Base-by-base conservation (phyloP, 1,139 yeast genomes). In the Pichia sp. region DNA sequence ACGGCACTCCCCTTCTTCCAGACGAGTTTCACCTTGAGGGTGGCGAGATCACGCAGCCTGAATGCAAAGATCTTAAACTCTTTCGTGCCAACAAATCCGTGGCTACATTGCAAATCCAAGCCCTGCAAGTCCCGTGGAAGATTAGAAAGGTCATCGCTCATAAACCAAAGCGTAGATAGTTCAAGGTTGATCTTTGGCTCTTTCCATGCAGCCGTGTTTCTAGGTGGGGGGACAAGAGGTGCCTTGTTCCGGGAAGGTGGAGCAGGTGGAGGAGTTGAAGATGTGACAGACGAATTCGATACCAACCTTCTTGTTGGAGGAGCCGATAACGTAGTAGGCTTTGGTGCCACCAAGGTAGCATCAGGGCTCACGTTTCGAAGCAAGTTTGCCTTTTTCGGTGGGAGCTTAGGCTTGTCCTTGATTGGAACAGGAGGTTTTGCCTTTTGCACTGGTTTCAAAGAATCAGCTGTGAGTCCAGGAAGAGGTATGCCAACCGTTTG, bases 31-130 rank as follows among this genome's bases (percentile, higher is more conserved):
- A 83, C 73, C 52, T 73, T 70, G 8, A 76, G 64, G 5, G 79
- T 75, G 0, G 84, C 70, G 58, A 85, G 71, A 62, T 85, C 89
- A n/a, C 68, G 68, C 52, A 80, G 68, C 40, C 85, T 70, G 45
- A 79, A 69, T 3, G 65, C 72, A 13, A 77, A 54, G 19, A 60
- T 61, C 11, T 66, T 56, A 46, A 65, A 67, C 29, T 61, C 63
- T 38, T 66, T 64, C 32, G 58, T 57, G 13, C 64, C 60, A 32
- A 61, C 66, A 55, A 56, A 64, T 13, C 69, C 67, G 60, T 62
- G 69, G 2, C 75, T 68, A 0, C 75, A 66, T 10, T 71, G 68
- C 62, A 72, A 75, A 56, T 71, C 73, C 41, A 73, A 64, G 0
- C 77, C 78, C 19, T 65, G 54, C 5, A 80, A 65, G 29, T 67